These are phyloP conservation scores for Reticulascus tulasneorum DNA, from an alignment of 2,329 filamentous ascomycete genomes.

Conservation along the genomic window DNA sequence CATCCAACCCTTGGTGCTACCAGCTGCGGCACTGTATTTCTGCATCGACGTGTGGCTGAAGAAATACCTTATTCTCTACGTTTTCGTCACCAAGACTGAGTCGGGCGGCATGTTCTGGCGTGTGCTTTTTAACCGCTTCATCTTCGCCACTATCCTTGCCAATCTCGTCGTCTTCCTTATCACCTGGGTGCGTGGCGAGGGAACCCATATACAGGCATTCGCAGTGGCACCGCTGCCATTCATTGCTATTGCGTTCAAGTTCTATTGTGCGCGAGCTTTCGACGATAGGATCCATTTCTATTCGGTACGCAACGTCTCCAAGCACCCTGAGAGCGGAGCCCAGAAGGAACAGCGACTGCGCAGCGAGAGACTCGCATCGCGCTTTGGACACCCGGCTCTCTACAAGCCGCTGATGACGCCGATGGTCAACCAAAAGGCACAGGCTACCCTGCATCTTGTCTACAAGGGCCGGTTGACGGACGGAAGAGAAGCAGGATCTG, in stretches of 20 bases:
- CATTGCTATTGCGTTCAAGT: conserved; percentile 77
- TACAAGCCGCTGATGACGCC: conserved; percentile 88
- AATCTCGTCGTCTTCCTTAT: conserved; percentile 76
- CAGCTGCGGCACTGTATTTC: conserved; percentile 88
- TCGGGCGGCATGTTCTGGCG: conserved; percentile 93
- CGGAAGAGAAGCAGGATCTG: conserved; percentile 54
- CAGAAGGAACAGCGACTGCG: conserved; percentile 51
- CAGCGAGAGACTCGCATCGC: conserved; percentile 66
- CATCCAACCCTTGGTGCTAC: conserved; percentile 82
- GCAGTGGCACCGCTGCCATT: conserved; percentile 72
- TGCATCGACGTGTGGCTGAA: conserved; percentile 81
- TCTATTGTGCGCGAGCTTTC: conserved; percentile 72
- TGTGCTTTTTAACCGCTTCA: conserved; percentile 84
- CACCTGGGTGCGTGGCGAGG: conserved; percentile 66
- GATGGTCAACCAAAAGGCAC: conserved; percentile 90
- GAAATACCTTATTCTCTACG: conserved; percentile 91
- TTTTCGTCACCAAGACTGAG: conserved; percentile 95
- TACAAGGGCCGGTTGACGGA: conserved; percentile 78
- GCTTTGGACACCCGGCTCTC: conserved; percentile 87
- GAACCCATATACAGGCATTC: conserved; percentile 51
- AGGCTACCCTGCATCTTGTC: conserved; percentile 79
- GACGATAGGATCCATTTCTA: conserved; percentile 81
- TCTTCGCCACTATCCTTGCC: conserved; percentile 75
- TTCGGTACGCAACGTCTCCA: conserved; percentile 57
- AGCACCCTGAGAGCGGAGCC: conserved; percentile 39